A percentile compares a stretch with the other conserved stretches of the same genome.
These are phyloP conservation scores for Corylus heterophylla DNA, from an alignment of 306 rosid genomes.

Conservation along the genomic window DNA sequence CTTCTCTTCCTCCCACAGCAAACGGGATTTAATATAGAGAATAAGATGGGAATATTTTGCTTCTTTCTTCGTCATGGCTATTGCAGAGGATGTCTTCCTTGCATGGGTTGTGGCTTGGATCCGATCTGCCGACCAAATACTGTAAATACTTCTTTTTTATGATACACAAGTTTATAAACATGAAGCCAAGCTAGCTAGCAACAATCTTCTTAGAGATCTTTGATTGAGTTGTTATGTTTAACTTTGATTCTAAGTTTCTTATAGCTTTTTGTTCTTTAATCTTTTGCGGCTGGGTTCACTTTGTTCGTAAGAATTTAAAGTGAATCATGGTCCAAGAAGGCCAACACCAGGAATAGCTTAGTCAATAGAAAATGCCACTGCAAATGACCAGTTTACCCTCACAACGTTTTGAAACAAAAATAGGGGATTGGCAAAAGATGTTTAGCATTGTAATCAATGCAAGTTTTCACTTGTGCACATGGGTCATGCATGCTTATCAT, in stretches of 20 bases:
- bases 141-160: neutral
- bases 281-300: slow-evolving; percentile 9
- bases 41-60: slow-evolving; percentile 26
- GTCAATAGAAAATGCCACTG: neutral
- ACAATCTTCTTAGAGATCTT: neutral
- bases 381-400: slow-evolving; percentile 8
- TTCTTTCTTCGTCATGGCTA: slow-evolving; percentile 34
- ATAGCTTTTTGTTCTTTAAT: neutral
- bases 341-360: neutral
- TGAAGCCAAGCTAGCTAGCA: neutral
- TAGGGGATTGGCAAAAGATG: neutral
- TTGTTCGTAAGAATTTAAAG: neutral
- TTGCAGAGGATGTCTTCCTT: slow-evolving; percentile 20
- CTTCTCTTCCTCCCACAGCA: slow-evolving; percentile 1
- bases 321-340: neutral
- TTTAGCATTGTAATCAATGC: neutral
- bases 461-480: neutral
- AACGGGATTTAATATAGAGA: neutral
- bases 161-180: neutral
- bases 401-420: neutral
- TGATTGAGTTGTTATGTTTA: neutral
- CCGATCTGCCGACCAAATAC: slow-evolving; percentile 12
- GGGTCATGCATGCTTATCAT: no score
- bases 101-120: slow-evolving; percentile 19
- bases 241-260: slow-evolving; percentile 40